A percentile compares a stretch with the other conserved stretches of the same genome.
phyloP scores from a whole-genome alignment of 2,329 filamentous ascomycete species.

The Beauveria sp. region DNA sequence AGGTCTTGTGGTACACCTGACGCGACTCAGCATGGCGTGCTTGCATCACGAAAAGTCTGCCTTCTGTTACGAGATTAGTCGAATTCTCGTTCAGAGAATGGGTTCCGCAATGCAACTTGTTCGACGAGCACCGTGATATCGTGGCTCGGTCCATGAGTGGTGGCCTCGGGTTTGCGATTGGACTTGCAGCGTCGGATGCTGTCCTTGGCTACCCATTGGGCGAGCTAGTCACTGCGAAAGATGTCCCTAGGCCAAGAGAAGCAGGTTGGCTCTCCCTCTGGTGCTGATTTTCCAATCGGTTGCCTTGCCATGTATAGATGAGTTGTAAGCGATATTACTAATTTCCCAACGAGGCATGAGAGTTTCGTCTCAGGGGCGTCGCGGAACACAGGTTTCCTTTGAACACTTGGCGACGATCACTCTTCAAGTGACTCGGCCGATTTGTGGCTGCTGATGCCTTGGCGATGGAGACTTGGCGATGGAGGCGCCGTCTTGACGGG shows the following conservation, averaged over 20 bases:
- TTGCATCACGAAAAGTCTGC: not conserved
- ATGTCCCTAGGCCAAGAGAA: not conserved
- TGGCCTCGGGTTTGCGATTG: not conserved
- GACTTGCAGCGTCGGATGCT: not conserved
- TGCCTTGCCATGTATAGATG: not conserved
- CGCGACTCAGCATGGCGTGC: not conserved
- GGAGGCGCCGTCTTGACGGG: not conserved
- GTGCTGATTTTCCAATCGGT: not conserved
- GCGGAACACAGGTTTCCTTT: not conserved
- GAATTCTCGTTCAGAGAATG: not conserved
- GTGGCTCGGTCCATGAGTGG: not conserved
- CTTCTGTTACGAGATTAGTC: slow-evolving; percentile 4
- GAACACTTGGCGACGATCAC: not conserved
- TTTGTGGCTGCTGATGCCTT: slow-evolving; percentile 1
- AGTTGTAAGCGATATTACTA: not conserved
- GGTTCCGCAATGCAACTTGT: not conserved
- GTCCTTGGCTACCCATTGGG: not conserved
- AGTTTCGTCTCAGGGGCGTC: too few species aligned
- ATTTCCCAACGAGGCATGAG: not conserved
- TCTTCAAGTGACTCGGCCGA: not conserved
- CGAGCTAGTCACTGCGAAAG: not conserved
- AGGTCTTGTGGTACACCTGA: not conserved
- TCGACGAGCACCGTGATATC: not conserved
- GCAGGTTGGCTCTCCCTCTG: not conserved
- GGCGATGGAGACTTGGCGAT: slow-evolving; percentile 4